Conservation (phyloP, 2,329 filamentous ascomycete genomes). For the Neofusicoccum ribis region DNA sequence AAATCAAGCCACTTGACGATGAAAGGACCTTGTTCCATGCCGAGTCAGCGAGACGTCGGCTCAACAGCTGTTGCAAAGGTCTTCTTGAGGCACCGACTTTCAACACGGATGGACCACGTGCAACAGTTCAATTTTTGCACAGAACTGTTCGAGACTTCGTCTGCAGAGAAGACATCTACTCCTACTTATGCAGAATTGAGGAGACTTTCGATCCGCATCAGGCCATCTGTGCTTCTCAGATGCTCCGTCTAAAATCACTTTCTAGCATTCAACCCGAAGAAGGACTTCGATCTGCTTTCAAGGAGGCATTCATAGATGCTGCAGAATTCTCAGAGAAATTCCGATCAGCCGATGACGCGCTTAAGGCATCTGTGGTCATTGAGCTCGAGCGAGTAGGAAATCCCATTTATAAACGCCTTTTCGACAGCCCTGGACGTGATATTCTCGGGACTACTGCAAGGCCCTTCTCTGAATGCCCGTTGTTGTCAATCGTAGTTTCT, state of each 20-base stretch:
- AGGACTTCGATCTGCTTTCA: too few relatives aligned
- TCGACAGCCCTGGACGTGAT: too few relatives aligned
- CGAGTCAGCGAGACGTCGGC: background rate
- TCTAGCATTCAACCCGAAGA: background rate
- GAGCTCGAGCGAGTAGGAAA: background rate
- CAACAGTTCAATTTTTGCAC: conserved; percentile 21
- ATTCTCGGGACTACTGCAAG: too few relatives aligned
- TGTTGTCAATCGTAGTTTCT: too few relatives aligned
- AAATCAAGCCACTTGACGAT: background rate
- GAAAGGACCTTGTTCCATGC: background rate
- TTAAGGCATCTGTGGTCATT: background rate
- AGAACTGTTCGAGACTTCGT: conserved; percentile 23
- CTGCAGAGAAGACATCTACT: background rate
- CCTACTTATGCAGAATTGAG: background rate
- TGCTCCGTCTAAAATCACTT: background rate
- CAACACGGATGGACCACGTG: background rate
- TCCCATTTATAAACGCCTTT: background rate
- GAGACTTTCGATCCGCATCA: background rate
- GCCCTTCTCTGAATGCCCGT: too few relatives aligned
- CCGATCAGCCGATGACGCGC: background rate
- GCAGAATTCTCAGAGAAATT: background rate
- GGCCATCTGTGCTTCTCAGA: background rate
- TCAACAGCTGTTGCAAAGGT: conserved; percentile 23
- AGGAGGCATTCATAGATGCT: background rate
- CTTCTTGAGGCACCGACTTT: conserved; percentile 19